Evolutionary conservation across 179 eudicot species (phyloP), one percentile per base, ranked within the genome.

Genomic region (Pouteria campechiana): DNA sequence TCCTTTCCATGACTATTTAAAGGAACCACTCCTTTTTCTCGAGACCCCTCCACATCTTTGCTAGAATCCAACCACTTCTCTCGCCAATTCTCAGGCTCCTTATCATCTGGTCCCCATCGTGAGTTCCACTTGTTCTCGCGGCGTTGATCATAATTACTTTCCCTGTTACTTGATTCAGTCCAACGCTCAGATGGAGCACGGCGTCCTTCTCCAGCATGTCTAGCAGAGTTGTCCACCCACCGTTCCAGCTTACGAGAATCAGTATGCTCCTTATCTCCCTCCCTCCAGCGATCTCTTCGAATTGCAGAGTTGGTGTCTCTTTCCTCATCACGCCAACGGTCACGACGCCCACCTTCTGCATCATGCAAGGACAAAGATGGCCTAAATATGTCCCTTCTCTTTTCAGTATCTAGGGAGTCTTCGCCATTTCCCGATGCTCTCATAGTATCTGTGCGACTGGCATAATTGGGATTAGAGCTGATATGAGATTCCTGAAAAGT

Each of bases 241-340:
- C 86, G 80, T 22, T 84, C 86, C 44, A 32, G 40, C 69, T 70
- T 75, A 48, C 78, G 78, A 55, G 28, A 53, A 22, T 76, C 89
- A 46, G 63, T 63, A 35, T 48, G 30, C 58, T 81, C 92, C 44
- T 71, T 80, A 25, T 75, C 94, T 16, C 81, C 82, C 27, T 81
- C 93, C 73, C 87, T 79, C 98, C 94, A 77, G 23, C 85, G 90
- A 54, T 87, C 96, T 53, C 39, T 73, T 21, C 85, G 87, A 31
- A 56, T 51, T 21, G 84, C 58, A 32, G 68, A 54, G 59, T 79
- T 86, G 34, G 92, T 79, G 24, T 87, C 96, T 73, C 98, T 74
- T 65, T 86, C 98, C 64, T 90, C 98, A 44, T 90, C 98, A 48
- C 81, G 98, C 98, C 98, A 90, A 39, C 79, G 79, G 14, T 87